These are phyloP conservation scores for Multifurca ochricompacta DNA, from an alignment of 768 basidiomycete genomes.

Conservation along the genomic window DNA sequence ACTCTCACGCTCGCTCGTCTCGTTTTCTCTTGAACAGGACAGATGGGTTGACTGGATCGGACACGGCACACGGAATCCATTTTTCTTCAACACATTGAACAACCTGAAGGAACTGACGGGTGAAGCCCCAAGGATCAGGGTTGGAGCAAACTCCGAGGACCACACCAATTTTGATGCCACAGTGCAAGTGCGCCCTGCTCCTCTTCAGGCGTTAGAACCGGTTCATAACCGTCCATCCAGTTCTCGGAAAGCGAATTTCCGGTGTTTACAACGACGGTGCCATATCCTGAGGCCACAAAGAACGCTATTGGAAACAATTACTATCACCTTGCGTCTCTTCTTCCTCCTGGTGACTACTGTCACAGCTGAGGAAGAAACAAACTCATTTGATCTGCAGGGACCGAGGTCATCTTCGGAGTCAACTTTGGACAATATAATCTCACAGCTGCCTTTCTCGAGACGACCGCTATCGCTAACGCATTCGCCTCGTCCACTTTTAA, in stretches of 20 bases:
- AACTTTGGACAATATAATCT: conserved; percentile 43
- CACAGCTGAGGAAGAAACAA: no score
- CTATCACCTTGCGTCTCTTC: conserved; percentile 44
- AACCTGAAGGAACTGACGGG: conserved; percentile 49
- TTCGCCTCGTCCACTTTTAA: conserved; percentile 38
- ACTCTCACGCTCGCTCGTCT: conserved; percentile 32
- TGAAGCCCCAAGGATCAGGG: conserved; percentile 46
- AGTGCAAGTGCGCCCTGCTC: conserved; percentile 33
- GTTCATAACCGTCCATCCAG: conserved; percentile 22
- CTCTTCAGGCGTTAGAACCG: not conserved
- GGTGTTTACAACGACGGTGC: conserved; percentile 37
- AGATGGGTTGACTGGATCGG: conserved; percentile 65
- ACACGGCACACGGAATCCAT: conserved; percentile 40
- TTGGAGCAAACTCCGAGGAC: conserved; percentile 49
- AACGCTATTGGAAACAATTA: conserved; percentile 51
- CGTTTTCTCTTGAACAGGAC: conserved; percentile 65
- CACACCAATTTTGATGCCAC: conserved; percentile 47
- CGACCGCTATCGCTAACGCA: conserved; percentile 40
- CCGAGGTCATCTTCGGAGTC: conserved; percentile 58
- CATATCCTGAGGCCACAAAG: conserved; percentile 61
- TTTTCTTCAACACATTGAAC: conserved; percentile 52
- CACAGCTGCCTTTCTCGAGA: conserved; percentile 37
- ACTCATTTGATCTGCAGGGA: conserved; percentile 32
- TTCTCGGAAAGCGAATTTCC: conserved; percentile 45
- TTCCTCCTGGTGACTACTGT: conserved; percentile 37